Evolutionary conservation across 1,284 basidiomycete genomes (phyloP), one percentile per base, ranked within the genome.

Genomic region (Fomitopsis pinicola): DNA sequence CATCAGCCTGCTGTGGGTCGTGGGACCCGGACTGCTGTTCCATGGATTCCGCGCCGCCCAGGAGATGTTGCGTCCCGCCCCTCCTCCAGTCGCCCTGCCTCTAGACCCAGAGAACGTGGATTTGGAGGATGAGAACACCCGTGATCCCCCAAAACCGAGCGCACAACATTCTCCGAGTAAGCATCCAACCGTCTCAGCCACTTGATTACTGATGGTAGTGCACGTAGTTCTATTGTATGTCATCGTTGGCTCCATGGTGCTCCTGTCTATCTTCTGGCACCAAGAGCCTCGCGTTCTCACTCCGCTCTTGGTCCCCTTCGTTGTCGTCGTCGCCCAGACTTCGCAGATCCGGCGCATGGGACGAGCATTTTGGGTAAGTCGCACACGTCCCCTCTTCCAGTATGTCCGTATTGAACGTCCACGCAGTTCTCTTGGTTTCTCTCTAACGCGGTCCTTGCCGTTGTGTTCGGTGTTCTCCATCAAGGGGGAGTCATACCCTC

Each of bases 401-500:
- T 6, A 12, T 40, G 30, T 33, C 4, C 5, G 30, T 33, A 33
- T 33, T 33, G 30, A 33, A 14, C 55, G 9, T 40, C 33, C 9
- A 14, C 59, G 12, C 48, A 78, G 77, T 44, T 57, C 2, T 61
- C 63, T 3, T 77, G 76, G 72, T 62, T 72, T 28, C 44, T 63
- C 19, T 69, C 68, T 35, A 79, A 79, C 44, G 2, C 65, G n/a
- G 45, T 60, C 3, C 66, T 77, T 3, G 66, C 67, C 1, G 14
- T 72, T 3, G 57, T 77, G 10, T 78, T 78, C 55, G 78, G 78
- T 15, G 12, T 78, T 46, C 62, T 78, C 22, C 77, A 79, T 46
- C 77, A 78, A 63, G 78, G 76, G 40, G 78, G 76, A 17, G 69
- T 79, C 22, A 69, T 78, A 19, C 77, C 73, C 5, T 79, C 78